Evolutionary conservation across 768 basidiomycete genomes (phyloP).

Genomic region (Collybiopsis confluens): DNA sequence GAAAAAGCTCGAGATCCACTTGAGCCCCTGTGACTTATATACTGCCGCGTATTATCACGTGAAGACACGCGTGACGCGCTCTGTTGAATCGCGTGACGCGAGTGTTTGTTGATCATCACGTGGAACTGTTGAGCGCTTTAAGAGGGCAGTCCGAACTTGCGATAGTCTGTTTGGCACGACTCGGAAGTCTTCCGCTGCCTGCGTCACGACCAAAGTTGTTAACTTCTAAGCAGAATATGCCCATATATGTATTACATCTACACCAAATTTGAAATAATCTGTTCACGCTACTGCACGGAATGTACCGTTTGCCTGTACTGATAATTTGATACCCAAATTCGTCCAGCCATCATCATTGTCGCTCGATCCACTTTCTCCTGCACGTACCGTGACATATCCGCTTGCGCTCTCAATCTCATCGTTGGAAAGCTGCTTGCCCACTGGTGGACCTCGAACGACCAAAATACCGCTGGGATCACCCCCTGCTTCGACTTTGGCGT

Average conservation of each 20-base stretch:
- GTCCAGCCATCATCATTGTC: slow-evolving; percentile 43
- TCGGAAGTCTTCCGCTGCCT: too few species aligned
- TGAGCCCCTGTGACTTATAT: slow-evolving; percentile 6
- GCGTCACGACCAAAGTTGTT: too few species aligned
- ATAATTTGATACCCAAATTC: slow-evolving; percentile 35
- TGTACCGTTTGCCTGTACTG: slow-evolving; percentile 63
- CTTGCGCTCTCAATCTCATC: slow-evolving; percentile 22
- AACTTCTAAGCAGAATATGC: too few species aligned
- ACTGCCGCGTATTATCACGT: not conserved
- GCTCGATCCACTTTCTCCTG: slow-evolving; percentile 5
- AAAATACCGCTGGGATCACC: slow-evolving; percentile 62
- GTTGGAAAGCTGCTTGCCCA: slow-evolving; percentile 48
- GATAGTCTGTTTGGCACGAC: too few species aligned
- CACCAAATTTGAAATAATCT: too few species aligned
- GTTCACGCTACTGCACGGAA: slow-evolving; percentile 33
- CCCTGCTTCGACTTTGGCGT: slow-evolving; percentile 60
- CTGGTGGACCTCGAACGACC: slow-evolving; percentile 66
- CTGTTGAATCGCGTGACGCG: not conserved
- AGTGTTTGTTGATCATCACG: not conserved
- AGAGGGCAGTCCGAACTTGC: too few species aligned
- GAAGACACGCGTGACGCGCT: too few species aligned
- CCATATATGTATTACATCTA: too few species aligned
- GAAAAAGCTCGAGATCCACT: not conserved
- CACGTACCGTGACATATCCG: slow-evolving; percentile 29
- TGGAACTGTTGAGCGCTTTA: too few species aligned